A percentile compares a stretch with the other conserved stretches of the same genome.
Conservation (phyloP, 148 eudicot species). For the Amaranthus cruentus region DNA sequence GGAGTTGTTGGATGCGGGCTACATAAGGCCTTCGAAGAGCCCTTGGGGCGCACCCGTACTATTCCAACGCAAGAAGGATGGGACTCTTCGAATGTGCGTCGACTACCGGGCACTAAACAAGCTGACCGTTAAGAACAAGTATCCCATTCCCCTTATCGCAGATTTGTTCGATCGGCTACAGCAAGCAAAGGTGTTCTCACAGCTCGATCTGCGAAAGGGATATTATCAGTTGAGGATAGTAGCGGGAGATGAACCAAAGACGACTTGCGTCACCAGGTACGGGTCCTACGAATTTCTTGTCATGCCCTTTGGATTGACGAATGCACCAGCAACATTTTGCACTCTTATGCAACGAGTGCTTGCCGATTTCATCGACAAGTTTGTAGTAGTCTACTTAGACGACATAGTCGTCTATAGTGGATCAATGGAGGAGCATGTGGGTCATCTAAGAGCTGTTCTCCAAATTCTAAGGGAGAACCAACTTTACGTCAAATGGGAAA, state of each 20-base stretch:
- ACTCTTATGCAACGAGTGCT: slow-evolving; percentile 10
- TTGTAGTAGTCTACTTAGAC: slow-evolving; percentile 8
- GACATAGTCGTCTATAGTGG: slow-evolving; percentile 4
- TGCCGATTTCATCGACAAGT: slow-evolving; percentile 4
- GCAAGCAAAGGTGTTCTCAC: neutral
- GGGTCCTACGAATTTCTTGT: too few species aligned
- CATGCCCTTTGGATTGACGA: too few species aligned
- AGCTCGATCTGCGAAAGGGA: slow-evolving; percentile 2
- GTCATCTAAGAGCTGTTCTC: neutral
- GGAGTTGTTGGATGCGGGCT: neutral
- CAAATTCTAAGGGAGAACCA: neutral
- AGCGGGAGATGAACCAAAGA: too few species aligned
- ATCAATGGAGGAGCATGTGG: neutral
- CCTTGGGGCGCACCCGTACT: too few species aligned
- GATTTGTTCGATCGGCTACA: neutral
- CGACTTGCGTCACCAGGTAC: too few species aligned
- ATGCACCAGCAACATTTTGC: neutral
- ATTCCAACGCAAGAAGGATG: too few species aligned
- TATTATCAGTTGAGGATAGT: slow-evolving; percentile 5
- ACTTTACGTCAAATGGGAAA: slow-evolving; percentile 11
- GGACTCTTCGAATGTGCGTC: neutral
- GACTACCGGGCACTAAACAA: neutral
- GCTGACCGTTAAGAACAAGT: neutral
- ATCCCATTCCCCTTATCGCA: neutral
- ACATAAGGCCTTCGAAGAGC: neutral